A percentile compares a stretch with the other conserved stretches of the same genome.
phyloP scores from a whole-genome alignment of 129 eudicot species.

The Daucus carota region DNA sequence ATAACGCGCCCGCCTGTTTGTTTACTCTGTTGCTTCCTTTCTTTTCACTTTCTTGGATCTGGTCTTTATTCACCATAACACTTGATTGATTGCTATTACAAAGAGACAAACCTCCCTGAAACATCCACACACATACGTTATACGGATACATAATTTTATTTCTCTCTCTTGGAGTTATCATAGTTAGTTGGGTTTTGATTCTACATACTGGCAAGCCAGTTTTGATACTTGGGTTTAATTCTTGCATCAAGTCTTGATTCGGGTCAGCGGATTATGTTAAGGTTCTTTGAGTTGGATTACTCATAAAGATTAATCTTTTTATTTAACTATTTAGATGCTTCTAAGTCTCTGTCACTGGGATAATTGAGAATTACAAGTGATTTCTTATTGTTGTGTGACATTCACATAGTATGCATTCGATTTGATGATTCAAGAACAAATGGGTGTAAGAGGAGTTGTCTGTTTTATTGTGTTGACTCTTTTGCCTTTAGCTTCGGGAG shows the following conservation, averaged over 20 bases:
- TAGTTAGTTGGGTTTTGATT: conserved; percentile 2
- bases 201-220: neutral
- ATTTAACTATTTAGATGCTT: neutral
- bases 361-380: neutral
- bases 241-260: conserved; percentile 15
- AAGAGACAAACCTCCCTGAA: neutral
- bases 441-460: conserved; percentile 35
- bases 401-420: conserved; percentile 11
- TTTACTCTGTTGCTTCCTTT: neutral
- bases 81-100: neutral
- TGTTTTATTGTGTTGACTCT: conserved; percentile 31
- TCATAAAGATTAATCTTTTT: conserved; percentile 7
- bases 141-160: too few relatives aligned
- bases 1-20: neutral
- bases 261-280: conserved; percentile 6
- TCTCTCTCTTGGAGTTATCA: too few relatives aligned
- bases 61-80: neutral
- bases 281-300: conserved; percentile 17
- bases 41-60: conserved; percentile 17
- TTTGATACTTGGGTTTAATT: conserved; percentile 11
- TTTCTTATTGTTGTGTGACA: conserved; percentile 8
- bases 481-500: conserved; percentile 38
- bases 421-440: conserved; percentile 37
- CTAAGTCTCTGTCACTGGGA: neutral
- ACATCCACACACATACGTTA: neutral